Evolutionary conservation across 176 grass and related monocot species (phyloP).

Genomic region (Panicum miliaceum): DNA sequence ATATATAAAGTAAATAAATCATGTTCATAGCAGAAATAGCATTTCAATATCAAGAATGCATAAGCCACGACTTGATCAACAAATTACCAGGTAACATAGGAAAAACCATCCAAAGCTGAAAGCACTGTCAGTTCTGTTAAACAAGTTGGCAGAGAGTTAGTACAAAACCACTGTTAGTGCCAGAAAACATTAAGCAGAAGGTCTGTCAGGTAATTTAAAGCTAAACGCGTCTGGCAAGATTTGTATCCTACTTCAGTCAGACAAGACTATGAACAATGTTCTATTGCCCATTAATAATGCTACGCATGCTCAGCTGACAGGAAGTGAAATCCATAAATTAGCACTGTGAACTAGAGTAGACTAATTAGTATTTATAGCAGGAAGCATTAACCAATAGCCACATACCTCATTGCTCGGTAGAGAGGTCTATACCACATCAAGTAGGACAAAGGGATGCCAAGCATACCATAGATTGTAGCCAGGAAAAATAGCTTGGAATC

Average conservation of each 20-base stretch:
- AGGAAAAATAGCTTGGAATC: slow-evolving; percentile 94
- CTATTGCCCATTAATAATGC: not conserved
- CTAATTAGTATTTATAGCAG: slow-evolving; percentile 14
- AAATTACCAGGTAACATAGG: slow-evolving; percentile 68
- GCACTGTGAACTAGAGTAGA: not conserved
- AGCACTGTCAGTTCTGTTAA: slow-evolving; percentile 71
- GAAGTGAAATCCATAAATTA: not conserved
- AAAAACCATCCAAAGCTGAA: slow-evolving; percentile 80
- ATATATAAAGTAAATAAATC: slow-evolving; percentile 12
- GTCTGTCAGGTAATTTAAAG: slow-evolving; percentile 4
- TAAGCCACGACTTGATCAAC: slow-evolving; percentile 6
- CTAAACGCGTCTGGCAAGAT: slow-evolving; percentile 5
- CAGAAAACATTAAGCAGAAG: not conserved
- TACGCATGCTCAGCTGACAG: slow-evolving; percentile 11
- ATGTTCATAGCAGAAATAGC: slow-evolving; percentile 19
- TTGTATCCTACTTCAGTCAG: not conserved
- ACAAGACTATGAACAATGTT: not conserved
- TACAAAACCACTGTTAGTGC: not conserved
- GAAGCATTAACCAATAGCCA: not conserved
- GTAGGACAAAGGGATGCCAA: slow-evolving; percentile 86
- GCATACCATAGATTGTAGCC: slow-evolving; percentile 85
- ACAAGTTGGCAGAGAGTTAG: slow-evolving; percentile 40
- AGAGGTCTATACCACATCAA: slow-evolving; percentile 95
- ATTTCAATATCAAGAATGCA: slow-evolving; percentile 33
- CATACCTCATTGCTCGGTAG: slow-evolving; percentile 92